Evolutionary conservation across 805 yeast genomes (phyloP).

Genomic region (Ogataea ganodermae): DNA sequence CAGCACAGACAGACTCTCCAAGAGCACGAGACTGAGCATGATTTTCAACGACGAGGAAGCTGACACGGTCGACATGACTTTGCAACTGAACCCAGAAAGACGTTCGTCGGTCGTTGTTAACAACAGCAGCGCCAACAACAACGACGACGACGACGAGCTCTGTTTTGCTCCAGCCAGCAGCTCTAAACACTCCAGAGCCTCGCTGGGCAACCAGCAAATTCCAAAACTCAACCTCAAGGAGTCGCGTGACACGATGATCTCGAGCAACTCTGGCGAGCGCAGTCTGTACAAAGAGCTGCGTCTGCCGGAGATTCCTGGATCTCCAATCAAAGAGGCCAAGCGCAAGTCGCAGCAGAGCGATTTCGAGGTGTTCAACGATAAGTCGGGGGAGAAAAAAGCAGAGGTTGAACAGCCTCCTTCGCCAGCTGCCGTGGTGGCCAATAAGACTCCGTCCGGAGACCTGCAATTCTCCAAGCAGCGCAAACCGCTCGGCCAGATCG

Average conservation of each 20-base stretch:
- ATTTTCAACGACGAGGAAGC: constrained; percentile 28
- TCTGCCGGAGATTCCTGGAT: constrained; percentile 48
- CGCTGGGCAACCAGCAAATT: constrained; percentile 19
- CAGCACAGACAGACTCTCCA: constrained; percentile 19
- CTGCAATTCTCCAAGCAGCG: constrained; percentile 24
- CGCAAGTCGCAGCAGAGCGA: constrained; percentile 23
- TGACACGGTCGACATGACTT: constrained; percentile 29
- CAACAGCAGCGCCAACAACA: constrained; percentile 1
- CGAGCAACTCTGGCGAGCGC: constrained; percentile 38
- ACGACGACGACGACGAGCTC: constrained; percentile 28
- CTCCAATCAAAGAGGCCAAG: constrained; percentile 36
- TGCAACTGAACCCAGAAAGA: constrained; percentile 10
- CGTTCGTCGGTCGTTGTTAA: no score
- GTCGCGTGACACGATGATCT: constrained; percentile 45
- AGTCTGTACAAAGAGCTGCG: constrained; percentile 47
- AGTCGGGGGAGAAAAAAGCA: neutral
- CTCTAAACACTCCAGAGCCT: constrained; percentile 24
- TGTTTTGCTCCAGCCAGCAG: constrained; percentile 33
- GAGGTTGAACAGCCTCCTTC: constrained; percentile 12
- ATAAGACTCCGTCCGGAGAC: constrained; percentile 15
- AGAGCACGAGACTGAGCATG: constrained; percentile 32
- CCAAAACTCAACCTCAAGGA: constrained; percentile 29
- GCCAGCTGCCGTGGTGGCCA: constrained; percentile 12
- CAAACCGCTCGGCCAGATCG: constrained; percentile 30
- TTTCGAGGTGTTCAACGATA: constrained; percentile 29